A percentile compares a stretch with the other conserved stretches of the same genome.
Conservation (phyloP, 2,329 filamentous ascomycete species). For the Hymenoscyphus linearis region DNA sequence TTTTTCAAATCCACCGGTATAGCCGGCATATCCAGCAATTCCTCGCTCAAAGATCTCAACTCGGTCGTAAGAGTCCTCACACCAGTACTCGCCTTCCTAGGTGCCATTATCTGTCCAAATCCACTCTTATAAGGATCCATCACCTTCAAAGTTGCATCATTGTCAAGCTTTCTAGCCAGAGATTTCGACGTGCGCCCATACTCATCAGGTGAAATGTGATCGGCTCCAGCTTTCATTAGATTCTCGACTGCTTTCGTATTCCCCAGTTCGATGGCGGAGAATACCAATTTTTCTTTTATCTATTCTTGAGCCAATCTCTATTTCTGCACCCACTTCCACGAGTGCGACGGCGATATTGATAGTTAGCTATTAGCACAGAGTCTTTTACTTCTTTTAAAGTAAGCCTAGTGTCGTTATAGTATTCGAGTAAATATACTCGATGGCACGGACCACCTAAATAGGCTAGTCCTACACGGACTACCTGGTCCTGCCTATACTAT, state of each 20-base stretch:
- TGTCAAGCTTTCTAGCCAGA: conserved; percentile 5
- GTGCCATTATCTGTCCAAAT: neutral
- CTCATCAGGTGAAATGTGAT: conserved; percentile 16
- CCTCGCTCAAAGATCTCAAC: neutral
- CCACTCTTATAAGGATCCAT: conserved; percentile 4
- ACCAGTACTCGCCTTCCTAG: neutral
- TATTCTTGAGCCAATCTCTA: conserved; percentile 3
- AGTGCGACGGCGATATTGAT: conserved; percentile 8
- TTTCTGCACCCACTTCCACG: conserved; percentile 13
- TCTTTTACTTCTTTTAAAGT: too few relatives aligned
- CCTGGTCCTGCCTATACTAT: too few relatives aligned
- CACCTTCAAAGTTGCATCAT: conserved; percentile 6
- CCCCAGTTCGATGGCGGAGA: conserved; percentile 12
- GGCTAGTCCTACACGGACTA: too few relatives aligned
- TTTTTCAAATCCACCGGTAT: neutral
- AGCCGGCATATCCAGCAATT: neutral
- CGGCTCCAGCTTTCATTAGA: conserved; percentile 12
- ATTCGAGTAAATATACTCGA: too few relatives aligned
- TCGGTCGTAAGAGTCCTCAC: neutral
- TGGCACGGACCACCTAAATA: too few relatives aligned
- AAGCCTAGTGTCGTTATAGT: too few relatives aligned
- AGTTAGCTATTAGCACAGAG: too few relatives aligned
- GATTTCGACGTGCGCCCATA: conserved; percentile 14
- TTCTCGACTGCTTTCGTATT: conserved; percentile 7
- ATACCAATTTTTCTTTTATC: conserved; percentile 12